Evolutionary conservation across 176 grass and related monocot species (phyloP).

Genomic region (sorghum (Sorghum bicolor)): Sorghum_bicolor_NCBIv3 NC_012879.2:56205001-56205500

Average conservation of each 20-base stretch:
- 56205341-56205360: conserved; percentile 7
- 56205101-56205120: neutral
- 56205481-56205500: too few relatives aligned
- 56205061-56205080: conserved; percentile 51
- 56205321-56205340: conserved; percentile 23
- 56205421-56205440: too few relatives aligned
- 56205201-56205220: conserved; percentile 1
- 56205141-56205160: neutral
- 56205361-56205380: conserved; percentile 30
- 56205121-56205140: neutral
- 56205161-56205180: conserved; percentile 26
- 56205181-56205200: conserved; percentile 22
- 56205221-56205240: conserved; percentile 37
- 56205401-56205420: too few relatives aligned
- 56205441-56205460: too few relatives aligned
- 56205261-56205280: conserved; percentile 17
- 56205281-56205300: conserved; percentile 9
- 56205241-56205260: conserved; percentile 38
- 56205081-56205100: neutral
- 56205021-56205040: neutral
- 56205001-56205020: conserved; percentile 58
- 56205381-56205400: too few relatives aligned
- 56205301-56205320: neutral
- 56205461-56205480: too few relatives aligned
- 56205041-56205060: conserved; percentile 39